These are phyloP conservation scores for Fusarium papillatum DNA, from an alignment of 2,329 filamentous ascomycete species.

Conservation along the genomic window DNA sequence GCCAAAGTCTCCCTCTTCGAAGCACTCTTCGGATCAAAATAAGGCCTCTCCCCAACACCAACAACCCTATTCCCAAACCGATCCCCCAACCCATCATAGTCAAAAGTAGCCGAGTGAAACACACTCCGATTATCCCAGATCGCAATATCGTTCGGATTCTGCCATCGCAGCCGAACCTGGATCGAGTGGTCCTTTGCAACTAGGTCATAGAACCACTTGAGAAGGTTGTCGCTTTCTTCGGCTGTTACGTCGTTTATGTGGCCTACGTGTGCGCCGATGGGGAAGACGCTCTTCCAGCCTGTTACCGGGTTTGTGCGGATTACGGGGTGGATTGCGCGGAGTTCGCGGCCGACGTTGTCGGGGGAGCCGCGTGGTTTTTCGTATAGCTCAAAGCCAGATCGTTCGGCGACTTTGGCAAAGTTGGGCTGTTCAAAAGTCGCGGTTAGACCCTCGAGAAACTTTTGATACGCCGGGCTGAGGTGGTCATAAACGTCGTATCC, in stretches of 20 bases:
- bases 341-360: slow-evolving; percentile 61
- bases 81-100: slow-evolving; percentile 63
- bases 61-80: slow-evolving; percentile 64
- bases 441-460: slow-evolving; percentile 70
- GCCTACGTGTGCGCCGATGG: slow-evolving; percentile 63
- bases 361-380: slow-evolving; percentile 60
- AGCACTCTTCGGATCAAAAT: slow-evolving; percentile 54
- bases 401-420: slow-evolving; percentile 62
- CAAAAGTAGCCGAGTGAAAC: slow-evolving; percentile 67
- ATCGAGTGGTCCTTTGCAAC: slow-evolving; percentile 69
- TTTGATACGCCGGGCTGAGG: slow-evolving; percentile 67
- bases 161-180: slow-evolving; percentile 63
- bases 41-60: slow-evolving; percentile 67
- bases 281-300: slow-evolving; percentile 69
- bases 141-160: slow-evolving; percentile 61
- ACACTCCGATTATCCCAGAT: slow-evolving; percentile 72
- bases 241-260: slow-evolving; percentile 64
- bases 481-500: slow-evolving; percentile 78
- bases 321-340: slow-evolving; percentile 67
- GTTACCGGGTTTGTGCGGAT: slow-evolving; percentile 71
- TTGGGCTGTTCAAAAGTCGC: slow-evolving; percentile 65
- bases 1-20: slow-evolving; percentile 13
- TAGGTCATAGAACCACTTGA: slow-evolving; percentile 65
- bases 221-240: slow-evolving; percentile 61
- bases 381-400: slow-evolving; percentile 61